Evolutionary conservation across 192 early-diverging fungal species (phyloP), one percentile per base, ranked within the genome.

Genomic region (Coemansia erecta): DNA sequence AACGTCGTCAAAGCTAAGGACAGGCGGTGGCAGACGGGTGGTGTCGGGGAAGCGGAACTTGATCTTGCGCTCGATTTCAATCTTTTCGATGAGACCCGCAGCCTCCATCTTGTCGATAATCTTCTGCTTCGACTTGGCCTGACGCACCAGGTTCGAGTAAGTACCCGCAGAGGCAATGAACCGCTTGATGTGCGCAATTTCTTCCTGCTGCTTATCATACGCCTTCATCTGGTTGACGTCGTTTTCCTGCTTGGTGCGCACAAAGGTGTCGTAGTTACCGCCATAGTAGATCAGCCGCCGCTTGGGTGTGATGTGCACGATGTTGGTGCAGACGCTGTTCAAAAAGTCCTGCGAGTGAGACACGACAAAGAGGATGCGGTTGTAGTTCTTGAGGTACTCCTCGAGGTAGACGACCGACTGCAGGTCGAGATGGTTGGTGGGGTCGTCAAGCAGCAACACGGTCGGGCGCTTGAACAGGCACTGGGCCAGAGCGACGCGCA

Each of bases 81-180:
- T 92, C 83, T 96, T 94, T 65, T 99, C 97, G 49, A 99, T 87
- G 53, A 99, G 82, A 65, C 97, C 97, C 61, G 88, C 97, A 60
- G 94, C 97, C 81, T 95, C 92, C 97, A 99, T 99, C 84, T 99
- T 99, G 84, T 99, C 97, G 44, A 99, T 88, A 77, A 97, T 99
- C 90, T 99, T 99, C 72, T 97, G 97, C 75, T 94, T 91, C 35
- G 92, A 94, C 85, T 99, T 97, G 54, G 97, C 97, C 82, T 99
- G 97, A 49, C 91, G 84, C 45, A 97, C 94, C 84, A 98, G 86
- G 84, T 99, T 99, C 68, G 97, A 89, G 80, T 95, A 99, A 44
- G 97, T 99, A 95, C 97, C 97, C 63, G 93, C 94, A 17, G 92
- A 94, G 31, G 93, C 90, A 82, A 97, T 97, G 80, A 99, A 99